Conservation (phyloP, 2,329 filamentous ascomycete species). For the Calonectria hawksworthii region DNA sequence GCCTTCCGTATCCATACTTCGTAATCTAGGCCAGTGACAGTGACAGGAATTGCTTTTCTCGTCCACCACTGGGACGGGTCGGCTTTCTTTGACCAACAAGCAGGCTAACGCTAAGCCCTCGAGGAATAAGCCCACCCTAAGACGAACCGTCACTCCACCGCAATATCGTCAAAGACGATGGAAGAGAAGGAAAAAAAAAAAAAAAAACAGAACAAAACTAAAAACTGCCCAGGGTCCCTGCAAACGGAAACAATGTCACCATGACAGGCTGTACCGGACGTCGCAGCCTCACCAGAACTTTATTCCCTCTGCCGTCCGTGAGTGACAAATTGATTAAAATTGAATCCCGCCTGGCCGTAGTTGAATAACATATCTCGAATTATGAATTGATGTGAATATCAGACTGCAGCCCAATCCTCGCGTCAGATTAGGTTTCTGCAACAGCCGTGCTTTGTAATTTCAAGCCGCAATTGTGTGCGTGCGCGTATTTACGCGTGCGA, state of each 20-base stretch:
- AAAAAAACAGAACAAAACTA: background rate
- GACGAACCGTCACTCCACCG: constrained; percentile 22
- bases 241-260: constrained; percentile 1
- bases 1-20: background rate
- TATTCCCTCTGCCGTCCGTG: constrained; percentile 2
- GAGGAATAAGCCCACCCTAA: background rate
- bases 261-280: background rate
- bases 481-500: background rate
- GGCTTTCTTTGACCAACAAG: background rate
- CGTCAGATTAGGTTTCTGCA: background rate
- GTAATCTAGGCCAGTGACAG: background rate
- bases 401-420: background rate
- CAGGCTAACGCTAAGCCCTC: background rate
- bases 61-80: background rate
- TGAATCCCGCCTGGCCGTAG: background rate
- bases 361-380: background rate
- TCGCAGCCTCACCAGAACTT: background rate
- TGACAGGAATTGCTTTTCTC: background rate
- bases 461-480: background rate
- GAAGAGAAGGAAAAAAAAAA: background rate
- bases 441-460: background rate
- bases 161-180: constrained; percentile 19
- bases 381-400: background rate
- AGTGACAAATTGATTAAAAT: constrained; percentile 6
- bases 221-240: constrained; percentile 13